Evolutionary conservation across 75 land plant genomes (phyloP).

Genomic region (Adiantum capillusveneris): DNA sequence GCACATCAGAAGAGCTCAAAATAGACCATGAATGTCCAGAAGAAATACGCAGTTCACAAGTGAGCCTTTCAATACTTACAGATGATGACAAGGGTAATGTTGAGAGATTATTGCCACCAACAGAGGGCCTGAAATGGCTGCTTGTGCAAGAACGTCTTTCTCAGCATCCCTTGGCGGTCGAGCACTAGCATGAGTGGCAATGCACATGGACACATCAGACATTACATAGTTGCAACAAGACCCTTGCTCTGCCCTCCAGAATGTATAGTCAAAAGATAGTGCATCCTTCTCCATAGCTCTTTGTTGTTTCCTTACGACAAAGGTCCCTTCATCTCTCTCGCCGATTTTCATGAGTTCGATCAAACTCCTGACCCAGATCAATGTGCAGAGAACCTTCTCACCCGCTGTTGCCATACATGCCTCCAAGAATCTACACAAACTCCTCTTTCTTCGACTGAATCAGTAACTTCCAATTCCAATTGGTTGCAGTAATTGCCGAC

Average conservation of each 20-base stretch:
- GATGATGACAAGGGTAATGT: constrained; percentile 20
- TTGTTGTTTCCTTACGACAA: not conserved
- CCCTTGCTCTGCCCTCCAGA: constrained; percentile 34
- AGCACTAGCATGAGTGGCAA: constrained; percentile 34
- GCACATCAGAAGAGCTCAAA: too few species aligned
- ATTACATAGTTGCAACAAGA: constrained; percentile 12
- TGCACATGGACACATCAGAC: constrained; percentile 36
- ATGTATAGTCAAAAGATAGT: constrained; percentile 32
- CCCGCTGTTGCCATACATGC: constrained; percentile 16
- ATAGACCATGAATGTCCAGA: too few species aligned
- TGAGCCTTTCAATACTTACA: too few species aligned
- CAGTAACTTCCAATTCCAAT: too few species aligned
- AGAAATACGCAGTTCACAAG: too few species aligned
- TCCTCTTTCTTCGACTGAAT: too few species aligned
- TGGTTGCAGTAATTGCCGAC: too few species aligned
- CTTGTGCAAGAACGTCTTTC: constrained; percentile 10
- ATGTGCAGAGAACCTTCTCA: too few species aligned
- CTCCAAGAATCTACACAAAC: not conserved
- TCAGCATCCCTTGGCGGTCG: constrained; percentile 21
- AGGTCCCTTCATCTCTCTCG: constrained; percentile 1
- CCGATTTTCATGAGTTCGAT: too few species aligned
- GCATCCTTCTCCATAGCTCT: constrained; percentile 12
- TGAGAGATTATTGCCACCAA: constrained; percentile 34
- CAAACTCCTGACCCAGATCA: too few species aligned
- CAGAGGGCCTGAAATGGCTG: constrained; percentile 42